These are phyloP conservation scores for Astragalus glycyphyllos DNA, from an alignment of 306 rosid genomes.

Conservation along the genomic window DNA sequence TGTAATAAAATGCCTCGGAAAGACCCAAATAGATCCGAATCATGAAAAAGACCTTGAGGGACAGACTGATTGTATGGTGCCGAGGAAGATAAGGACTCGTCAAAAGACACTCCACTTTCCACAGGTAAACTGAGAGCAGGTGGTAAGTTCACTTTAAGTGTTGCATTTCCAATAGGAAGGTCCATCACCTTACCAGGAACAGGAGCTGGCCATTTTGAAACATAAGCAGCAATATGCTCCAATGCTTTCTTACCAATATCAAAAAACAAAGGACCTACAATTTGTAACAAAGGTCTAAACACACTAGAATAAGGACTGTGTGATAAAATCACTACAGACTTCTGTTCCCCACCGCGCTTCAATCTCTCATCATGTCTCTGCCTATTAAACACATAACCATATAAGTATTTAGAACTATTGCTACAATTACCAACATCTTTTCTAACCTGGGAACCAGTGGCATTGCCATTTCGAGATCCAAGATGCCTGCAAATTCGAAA, in stretches of 20 bases:
- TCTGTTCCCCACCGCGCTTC: constrained; percentile 97
- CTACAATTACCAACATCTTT: constrained; percentile 32
- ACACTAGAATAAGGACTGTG: constrained; percentile 78
- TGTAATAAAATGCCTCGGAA: constrained; percentile 82
- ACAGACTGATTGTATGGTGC: constrained; percentile 65
- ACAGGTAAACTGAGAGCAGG: constrained; percentile 78
- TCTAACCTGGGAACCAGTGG: constrained; percentile 44
- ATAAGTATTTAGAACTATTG: constrained; percentile 60
- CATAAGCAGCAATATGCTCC: constrained; percentile 88
- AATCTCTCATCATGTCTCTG: constrained; percentile 97
- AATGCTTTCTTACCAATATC: constrained; percentile 90
- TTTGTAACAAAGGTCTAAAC: constrained; percentile 88
- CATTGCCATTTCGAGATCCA: constrained; percentile 43
- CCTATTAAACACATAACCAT: constrained; percentile 91
- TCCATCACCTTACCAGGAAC: constrained; percentile 83
- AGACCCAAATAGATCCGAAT: constrained; percentile 84
- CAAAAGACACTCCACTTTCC: constrained; percentile 56
- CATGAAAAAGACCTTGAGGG: constrained; percentile 91
- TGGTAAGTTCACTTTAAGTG: constrained; percentile 85
- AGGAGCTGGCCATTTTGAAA: constrained; percentile 89
- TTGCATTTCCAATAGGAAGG: constrained; percentile 92
- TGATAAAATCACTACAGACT: constrained; percentile 88
- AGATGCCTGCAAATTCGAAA: constrained; percentile 64
- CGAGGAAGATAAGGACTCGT: constrained; percentile 67
- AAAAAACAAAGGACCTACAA: constrained; percentile 89